phyloP scores from a whole-genome alignment of 2,329 filamentous ascomycete species.

The Trichoderma semiorbis region DNA sequence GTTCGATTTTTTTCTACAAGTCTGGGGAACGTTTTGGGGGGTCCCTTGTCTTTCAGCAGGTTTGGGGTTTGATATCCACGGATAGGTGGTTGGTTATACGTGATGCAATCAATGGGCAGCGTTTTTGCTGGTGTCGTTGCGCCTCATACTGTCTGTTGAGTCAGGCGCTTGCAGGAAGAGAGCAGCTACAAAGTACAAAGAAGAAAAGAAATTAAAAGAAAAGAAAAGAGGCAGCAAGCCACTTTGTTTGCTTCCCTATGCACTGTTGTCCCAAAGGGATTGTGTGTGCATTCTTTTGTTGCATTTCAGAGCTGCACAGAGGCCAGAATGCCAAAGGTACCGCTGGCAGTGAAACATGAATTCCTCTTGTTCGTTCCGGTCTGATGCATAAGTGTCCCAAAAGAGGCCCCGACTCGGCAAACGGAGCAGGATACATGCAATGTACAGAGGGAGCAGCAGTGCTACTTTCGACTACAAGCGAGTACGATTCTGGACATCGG shows the following conservation, averaged over 20 bases:
- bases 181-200: neutral
- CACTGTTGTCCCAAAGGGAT: neutral
- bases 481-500: neutral
- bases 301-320: neutral
- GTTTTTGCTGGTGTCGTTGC: neutral
- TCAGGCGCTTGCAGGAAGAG: neutral
- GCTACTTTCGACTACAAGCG: neutral
- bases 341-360: constrained; percentile 9
- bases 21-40: neutral
- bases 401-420: neutral
- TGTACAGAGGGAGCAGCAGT: neutral
- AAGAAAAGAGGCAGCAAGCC: neutral
- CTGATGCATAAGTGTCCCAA: neutral
- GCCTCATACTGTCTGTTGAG: neutral
- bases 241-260: neutral
- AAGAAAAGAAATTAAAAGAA: neutral
- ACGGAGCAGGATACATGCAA: neutral
- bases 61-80: neutral
- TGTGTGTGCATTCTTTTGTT: constrained; percentile 6
- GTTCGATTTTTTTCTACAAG: neutral
- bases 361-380: neutral
- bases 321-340: neutral
- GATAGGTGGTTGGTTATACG: neutral
- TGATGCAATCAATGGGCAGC: neutral
- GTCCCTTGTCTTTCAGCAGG: neutral